Evolutionary conservation across 257 asterid species (phyloP).

Genomic region (Cordia subcordata): DNA sequence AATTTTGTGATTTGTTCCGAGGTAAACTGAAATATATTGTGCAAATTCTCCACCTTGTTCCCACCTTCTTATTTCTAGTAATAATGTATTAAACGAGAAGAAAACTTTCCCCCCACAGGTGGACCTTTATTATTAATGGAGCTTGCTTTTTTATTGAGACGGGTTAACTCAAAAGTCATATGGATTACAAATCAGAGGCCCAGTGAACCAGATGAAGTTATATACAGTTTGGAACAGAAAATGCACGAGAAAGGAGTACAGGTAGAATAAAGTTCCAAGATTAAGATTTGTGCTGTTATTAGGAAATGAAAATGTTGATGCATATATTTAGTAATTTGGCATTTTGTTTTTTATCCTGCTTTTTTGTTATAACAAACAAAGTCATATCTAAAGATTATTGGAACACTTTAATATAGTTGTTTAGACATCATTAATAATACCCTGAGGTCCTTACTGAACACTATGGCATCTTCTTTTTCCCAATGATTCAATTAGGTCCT

Average conservation of each 20-base stretch:
- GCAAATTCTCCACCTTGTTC: too few species aligned
- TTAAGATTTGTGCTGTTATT: not conserved
- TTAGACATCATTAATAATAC: not conserved
- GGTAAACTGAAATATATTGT: not conserved
- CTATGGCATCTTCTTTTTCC: not conserved
- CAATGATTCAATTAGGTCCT: conserved; percentile 43
- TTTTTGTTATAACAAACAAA: not conserved
- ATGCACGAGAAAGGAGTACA: conserved; percentile 68
- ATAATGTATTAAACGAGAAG: not conserved
- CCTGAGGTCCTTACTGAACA: not conserved
- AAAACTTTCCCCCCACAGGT: conserved; percentile 26
- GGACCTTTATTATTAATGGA: conserved; percentile 83
- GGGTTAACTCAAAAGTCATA: conserved; percentile 55
- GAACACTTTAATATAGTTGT: too few species aligned
- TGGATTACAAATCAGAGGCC: conserved; percentile 85
- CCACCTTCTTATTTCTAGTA: too few species aligned
- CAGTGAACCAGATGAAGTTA: conserved; percentile 43
- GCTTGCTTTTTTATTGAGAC: conserved; percentile 79
- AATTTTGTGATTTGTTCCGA: too few species aligned
- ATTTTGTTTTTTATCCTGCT: not conserved
- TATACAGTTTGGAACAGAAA: conserved; percentile 61
- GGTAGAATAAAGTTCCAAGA: conserved; percentile 30
- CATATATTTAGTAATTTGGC: not conserved
- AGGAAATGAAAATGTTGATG: not conserved
- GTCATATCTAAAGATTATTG: too few species aligned